Base-by-base conservation (phyloP, 2,329 filamentous ascomycete genomes). In the Colletotrichum costaricense region DNA sequence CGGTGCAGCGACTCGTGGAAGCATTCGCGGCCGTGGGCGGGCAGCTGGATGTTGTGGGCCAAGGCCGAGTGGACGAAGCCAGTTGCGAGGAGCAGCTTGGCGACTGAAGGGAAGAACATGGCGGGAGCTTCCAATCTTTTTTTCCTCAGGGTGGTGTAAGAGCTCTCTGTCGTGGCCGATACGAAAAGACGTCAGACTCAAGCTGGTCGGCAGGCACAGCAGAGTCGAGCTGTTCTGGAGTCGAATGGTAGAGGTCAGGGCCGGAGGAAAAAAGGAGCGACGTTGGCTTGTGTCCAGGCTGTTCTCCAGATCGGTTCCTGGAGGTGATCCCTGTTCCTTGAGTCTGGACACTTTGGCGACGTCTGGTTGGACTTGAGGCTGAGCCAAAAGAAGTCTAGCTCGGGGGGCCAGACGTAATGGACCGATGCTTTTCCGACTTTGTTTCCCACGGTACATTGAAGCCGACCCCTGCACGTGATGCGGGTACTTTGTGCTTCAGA, bases 31-130 rank as follows among this genome's bases (percentile, higher is more conserved):
- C 95, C 94, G 86, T 99, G 95, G 78, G 95, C 93, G 75, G 93
- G 93, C 80, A 99, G 92, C 83, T 97, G 94, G 85, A 99, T 98
- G 88, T 97, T 98, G 90, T 99, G 97, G 78, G 94, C 95, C 77
- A 90, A 88, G 77, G 92, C 88, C 78, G 91, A 89, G 78, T 92
- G 87, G 78, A 85, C 81, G 79, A 83, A 77, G 75, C 83, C 80
- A 67, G 83, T 84, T 69, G 81, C 83, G 77, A 86, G 78, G 76
- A 86, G 76, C 63, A 84, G 79, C 81, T 81, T 84, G 81, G 86
- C 85, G 70, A 86, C 82, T 12, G 84, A 81, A 71, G 82, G 81
- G 74, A 87, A 81, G 46, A 85, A 79, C 86, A 88, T 87, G 72
- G 72, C 80, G 78, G 72, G 28, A 59, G 49, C 60, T 67, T 49